These are phyloP conservation scores for Hypoxylon sp. DNA, from an alignment of 2,329 filamentous ascomycete genomes.

Conservation along the genomic window DNA sequence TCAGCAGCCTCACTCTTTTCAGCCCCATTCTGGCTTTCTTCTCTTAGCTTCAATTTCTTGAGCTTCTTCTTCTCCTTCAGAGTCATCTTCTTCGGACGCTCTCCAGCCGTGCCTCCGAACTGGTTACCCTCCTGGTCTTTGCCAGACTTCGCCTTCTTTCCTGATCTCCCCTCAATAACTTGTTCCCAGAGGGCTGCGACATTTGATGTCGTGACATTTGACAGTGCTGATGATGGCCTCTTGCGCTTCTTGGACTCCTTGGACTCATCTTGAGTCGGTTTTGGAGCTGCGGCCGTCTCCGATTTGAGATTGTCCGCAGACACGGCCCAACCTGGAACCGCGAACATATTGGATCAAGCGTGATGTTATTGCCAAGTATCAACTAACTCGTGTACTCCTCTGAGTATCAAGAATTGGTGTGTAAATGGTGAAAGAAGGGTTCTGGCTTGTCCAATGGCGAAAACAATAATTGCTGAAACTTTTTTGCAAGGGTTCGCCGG, in stretches of 20 bases:
- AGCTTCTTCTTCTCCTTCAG: conserved; percentile 50
- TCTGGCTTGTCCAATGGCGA: conserved; percentile 13
- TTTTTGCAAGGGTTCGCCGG: conserved; percentile 39
- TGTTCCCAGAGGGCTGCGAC: conserved; percentile 83
- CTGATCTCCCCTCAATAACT: conserved; percentile 77
- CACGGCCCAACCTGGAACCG: conserved; percentile 92
- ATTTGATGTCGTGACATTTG: conserved; percentile 75
- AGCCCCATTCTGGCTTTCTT: conserved; percentile 26
- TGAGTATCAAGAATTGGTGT: background rate
- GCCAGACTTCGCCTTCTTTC: conserved; percentile 51
- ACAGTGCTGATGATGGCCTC: conserved; percentile 54
- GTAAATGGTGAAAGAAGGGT: conserved; percentile 21
- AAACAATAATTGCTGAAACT: conserved; percentile 36
- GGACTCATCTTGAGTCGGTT: conserved; percentile 48
- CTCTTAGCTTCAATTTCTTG: conserved; percentile 46
- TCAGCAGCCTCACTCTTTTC: conserved; percentile 11
- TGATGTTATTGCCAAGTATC: background rate
- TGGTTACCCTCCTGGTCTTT: conserved; percentile 35
- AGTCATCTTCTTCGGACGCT: conserved; percentile 41
- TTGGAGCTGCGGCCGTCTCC: conserved; percentile 64
- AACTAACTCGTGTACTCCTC: background rate
- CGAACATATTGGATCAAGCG: conserved; percentile 76
- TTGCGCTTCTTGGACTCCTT: conserved; percentile 68
- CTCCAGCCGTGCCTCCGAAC: conserved; percentile 39
- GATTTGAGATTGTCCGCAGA: conserved; percentile 78